Evolutionary conservation across 2,329 filamentous ascomycete species (phyloP).

Genomic region (Colletotrichum spinosum): DNA sequence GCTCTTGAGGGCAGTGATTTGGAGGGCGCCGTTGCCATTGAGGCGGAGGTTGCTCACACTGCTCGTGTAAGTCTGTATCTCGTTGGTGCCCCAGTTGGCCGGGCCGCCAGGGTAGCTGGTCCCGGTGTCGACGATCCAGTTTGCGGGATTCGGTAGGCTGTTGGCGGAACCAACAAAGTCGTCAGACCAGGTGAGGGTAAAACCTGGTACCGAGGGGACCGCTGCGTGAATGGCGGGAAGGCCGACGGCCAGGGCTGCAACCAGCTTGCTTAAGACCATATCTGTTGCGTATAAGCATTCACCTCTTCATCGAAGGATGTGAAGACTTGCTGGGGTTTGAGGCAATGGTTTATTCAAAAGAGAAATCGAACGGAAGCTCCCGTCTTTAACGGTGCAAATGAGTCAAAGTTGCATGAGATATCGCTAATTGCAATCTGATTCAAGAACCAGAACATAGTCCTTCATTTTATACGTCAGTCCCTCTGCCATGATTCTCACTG

Average conservation of each 20-base stretch:
- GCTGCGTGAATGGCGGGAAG: conserved; percentile 27
- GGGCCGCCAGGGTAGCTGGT: conserved; percentile 60
- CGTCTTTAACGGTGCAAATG: too few species aligned
- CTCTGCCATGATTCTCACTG: too few species aligned
- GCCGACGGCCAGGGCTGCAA: conserved; percentile 17
- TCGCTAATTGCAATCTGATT: too few species aligned
- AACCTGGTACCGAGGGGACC: conserved; percentile 38
- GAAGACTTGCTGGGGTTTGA: not conserved
- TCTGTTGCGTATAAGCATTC: not conserved
- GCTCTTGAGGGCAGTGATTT: conserved; percentile 56
- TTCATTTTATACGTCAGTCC: too few species aligned
- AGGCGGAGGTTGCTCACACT: conserved; percentile 57
- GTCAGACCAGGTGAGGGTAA: conserved; percentile 43
- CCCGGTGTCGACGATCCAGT: conserved; percentile 58
- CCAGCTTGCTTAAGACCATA: conserved; percentile 19
- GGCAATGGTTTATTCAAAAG: too few species aligned
- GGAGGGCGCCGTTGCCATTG: conserved; percentile 60
- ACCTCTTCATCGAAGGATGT: too few species aligned
- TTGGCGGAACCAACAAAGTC: conserved; percentile 48
- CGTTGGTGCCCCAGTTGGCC: conserved; percentile 60
- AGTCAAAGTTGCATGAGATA: too few species aligned
- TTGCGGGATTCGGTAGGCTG: conserved; percentile 50
- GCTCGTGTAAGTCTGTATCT: conserved; percentile 59
- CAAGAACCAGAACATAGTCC: too few species aligned
- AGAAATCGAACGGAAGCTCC: too few species aligned